phyloP scores from a whole-genome alignment of 148 eudicot species.

The Simmondsia chinensis region DNA sequence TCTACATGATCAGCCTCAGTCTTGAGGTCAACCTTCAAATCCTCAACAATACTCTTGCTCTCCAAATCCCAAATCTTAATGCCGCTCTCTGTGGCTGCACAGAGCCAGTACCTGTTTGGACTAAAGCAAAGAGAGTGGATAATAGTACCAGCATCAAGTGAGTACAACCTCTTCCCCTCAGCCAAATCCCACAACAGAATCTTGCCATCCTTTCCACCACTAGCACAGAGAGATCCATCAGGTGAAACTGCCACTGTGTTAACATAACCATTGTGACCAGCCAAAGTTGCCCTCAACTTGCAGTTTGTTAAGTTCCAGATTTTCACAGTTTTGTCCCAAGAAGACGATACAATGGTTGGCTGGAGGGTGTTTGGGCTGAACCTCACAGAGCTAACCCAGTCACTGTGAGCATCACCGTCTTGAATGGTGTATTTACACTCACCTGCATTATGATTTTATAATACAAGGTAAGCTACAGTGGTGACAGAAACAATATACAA shows the following conservation, averaged over 20 bases:
- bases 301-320: conserved; percentile 31
- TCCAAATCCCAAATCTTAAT: conserved; percentile 92
- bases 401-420: conserved; percentile 26
- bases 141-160: conserved; percentile 56
- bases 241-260: conserved; percentile 20
- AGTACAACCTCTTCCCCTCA: conserved; percentile 76
- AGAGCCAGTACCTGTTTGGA: conserved; percentile 93
- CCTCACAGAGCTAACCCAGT: conserved; percentile 22
- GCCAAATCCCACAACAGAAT: conserved; percentile 82
- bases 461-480: background rate
- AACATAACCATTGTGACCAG: conserved; percentile 15
- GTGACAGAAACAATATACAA: background rate
- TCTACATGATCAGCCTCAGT: conserved; percentile 51
- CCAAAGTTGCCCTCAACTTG: conserved; percentile 9
- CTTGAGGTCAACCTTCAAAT: conserved; percentile 73
- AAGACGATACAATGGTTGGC: conserved; percentile 17
- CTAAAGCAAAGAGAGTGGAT: conserved; percentile 82
- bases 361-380: conserved; percentile 30
- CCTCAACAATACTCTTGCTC: conserved; percentile 70
- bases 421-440: conserved; percentile 68
- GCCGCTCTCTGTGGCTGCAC: conserved; percentile 76
- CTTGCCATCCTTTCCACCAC: conserved; percentile 22
- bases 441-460: conserved; percentile 6
- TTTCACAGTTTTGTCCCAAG: conserved; percentile 27
- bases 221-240: conserved; percentile 22